phyloP scores from a whole-genome alignment of 2,329 filamentous ascomycete genomes.

The Biscogniauxia sp. region DNA sequence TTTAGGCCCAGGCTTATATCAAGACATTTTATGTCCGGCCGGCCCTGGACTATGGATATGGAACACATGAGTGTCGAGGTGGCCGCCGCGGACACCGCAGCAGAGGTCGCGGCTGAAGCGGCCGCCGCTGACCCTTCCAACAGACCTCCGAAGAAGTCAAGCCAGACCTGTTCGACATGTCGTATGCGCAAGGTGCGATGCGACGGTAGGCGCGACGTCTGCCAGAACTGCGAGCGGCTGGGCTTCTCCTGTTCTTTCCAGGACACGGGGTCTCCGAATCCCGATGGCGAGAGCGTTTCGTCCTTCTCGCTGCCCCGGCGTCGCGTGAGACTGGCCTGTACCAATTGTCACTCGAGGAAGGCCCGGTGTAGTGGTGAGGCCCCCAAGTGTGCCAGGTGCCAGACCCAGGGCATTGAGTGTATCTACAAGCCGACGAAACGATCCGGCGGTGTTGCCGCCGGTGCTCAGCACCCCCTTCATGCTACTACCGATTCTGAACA shows the following conservation, averaged over 20 bases:
- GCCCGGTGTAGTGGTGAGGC: slow-evolving; percentile 57
- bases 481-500: slow-evolving; percentile 32
- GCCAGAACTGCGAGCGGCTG: slow-evolving; percentile 58
- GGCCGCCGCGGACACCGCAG: slow-evolving; percentile 33
- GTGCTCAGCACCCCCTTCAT: slow-evolving; percentile 20
- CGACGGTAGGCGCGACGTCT: slow-evolving; percentile 51
- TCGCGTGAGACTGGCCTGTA: slow-evolving; percentile 55
- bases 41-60: slow-evolving; percentile 30
- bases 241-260: slow-evolving; percentile 58
- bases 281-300: slow-evolving; percentile 35
- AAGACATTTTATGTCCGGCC: slow-evolving; percentile 16
- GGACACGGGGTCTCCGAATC: slow-evolving; percentile 38
- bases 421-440: slow-evolving; percentile 45
- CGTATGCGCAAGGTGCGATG: slow-evolving; percentile 58
- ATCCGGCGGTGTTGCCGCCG: slow-evolving; percentile 26
- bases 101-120: slow-evolving; percentile 34
- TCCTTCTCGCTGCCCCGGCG: slow-evolving; percentile 48
- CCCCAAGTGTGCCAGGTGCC: slow-evolving; percentile 52
- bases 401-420: slow-evolving; percentile 53
- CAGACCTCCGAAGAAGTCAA: slow-evolving; percentile 32
- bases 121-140: slow-evolving; percentile 33
- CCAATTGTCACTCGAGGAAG: slow-evolving; percentile 57
- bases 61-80: slow-evolving; percentile 36
- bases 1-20: background rate
- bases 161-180: slow-evolving; percentile 52